Conservation (phyloP, 139 green algal species). For the Haematococcus lacustris region DNA sequence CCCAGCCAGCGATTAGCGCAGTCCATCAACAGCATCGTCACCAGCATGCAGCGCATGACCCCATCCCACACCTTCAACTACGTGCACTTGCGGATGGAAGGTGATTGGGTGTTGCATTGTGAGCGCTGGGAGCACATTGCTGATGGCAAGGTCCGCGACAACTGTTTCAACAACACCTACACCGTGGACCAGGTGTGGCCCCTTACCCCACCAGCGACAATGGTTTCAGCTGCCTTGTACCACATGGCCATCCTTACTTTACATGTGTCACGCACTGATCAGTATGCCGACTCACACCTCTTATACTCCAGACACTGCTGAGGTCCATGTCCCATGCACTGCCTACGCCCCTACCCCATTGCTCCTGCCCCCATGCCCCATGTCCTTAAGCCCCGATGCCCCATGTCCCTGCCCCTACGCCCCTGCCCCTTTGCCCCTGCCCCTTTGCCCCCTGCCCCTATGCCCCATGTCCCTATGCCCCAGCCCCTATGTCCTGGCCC, state of each 20-base stretch:
- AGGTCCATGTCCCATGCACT: no score
- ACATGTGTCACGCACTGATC: background rate
- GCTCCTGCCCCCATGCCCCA: background rate
- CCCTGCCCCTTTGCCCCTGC: no score
- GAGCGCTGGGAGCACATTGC: slow-evolving; percentile 1
- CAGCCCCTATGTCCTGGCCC: background rate
- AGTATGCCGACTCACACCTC: no score
- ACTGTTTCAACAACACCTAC: slow-evolving; percentile 41
- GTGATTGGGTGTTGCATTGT: slow-evolving; percentile 40
- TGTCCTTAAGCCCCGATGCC: background rate
- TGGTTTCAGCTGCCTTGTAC: background rate
- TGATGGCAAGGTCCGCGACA: slow-evolving; percentile 27
- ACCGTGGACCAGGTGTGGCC: background rate
- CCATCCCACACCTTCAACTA: slow-evolving; percentile 18
- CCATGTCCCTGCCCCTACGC: background rate
- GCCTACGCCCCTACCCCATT: no score
- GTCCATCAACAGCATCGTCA: background rate
- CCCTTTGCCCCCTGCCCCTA: no score
- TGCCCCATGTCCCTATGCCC: background rate
- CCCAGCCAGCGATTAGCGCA: background rate
- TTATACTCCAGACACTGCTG: no score
- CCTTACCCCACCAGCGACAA: background rate
- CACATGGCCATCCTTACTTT: background rate
- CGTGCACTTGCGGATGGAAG: slow-evolving; percentile 36
- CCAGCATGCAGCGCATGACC: background rate